Base-by-base conservation (phyloP, 352 stramenopile species). In the Pythium volutum region DNA sequence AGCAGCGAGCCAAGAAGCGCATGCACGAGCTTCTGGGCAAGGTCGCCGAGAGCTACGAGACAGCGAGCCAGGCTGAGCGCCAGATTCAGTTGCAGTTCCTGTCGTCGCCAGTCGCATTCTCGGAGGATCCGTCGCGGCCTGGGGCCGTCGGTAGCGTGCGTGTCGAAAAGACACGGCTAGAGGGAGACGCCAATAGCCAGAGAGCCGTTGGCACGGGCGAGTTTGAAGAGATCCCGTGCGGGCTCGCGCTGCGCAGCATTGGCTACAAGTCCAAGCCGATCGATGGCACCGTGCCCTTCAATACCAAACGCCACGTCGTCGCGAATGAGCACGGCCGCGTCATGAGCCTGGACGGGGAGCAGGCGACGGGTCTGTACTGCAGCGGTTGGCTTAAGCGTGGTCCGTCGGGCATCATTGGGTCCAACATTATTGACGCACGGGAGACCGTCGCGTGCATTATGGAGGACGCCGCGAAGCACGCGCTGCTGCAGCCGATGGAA, bases 311-410 rank as follows among this genome's bases (percentile, higher is more conserved):
- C 22, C 71, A 84, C 55, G 76, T 92, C 3, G 50, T 97, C 11
- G 57, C 65, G 25, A 84, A 94, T 58, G 69, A 85, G 22, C 55
- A 81, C 53, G 78, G 89, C 59, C 70, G 78, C 26, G 58, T 91
- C 29, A 56, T 77, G 62, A 62, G 59, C 56, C 69, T n/a, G 55
- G 73, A 57, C 14, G 69, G 64, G 10, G 47, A 74, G 31, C 66
- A 63, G 1, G 76, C 95, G 26, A 70, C 78, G 50, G 93, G 95
- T 0, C 64, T 99, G 29, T 99, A 99, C 74, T 97, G 94, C 60
- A 83, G 91, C 22, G 97, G 97, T 3, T 99, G 97, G 97, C 83
- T 98, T 23, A 99, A 99, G 76, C 90, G 97, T 55, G 97, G 97
- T 7, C 96, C 97, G 11, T 92, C 79, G 22, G 97, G 97, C 0